phyloP scores from a whole-genome alignment of 179 eudicot genomes.

The Carnegiea gigantea region DNA sequence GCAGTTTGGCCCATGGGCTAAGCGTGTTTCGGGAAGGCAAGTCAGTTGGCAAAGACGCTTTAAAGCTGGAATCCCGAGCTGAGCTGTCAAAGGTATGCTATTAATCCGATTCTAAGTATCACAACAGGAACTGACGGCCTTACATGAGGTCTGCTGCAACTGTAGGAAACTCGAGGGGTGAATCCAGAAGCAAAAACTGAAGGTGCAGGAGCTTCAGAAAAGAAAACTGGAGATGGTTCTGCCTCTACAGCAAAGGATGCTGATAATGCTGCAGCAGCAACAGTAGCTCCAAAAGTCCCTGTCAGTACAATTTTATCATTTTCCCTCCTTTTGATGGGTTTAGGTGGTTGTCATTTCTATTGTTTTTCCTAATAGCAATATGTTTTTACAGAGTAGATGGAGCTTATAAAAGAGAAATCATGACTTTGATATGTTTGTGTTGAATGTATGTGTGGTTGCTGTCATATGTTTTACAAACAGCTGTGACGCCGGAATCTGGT shows the following conservation, averaged over 20 bases:
- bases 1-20: conserved; percentile 81
- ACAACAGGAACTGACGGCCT: not conserved
- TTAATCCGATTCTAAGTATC: not conserved
- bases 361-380: not conserved
- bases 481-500: not conserved
- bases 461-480: not conserved
- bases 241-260: not conserved
- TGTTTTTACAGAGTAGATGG: not conserved
- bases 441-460: not conserved
- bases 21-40: conserved; percentile 69
- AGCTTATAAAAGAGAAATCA: not conserved
- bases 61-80: conserved; percentile 35
- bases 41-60: conserved; percentile 23
- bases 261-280: not conserved
- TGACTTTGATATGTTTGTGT: not conserved
- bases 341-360: not conserved
- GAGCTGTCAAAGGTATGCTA: conserved; percentile 54
- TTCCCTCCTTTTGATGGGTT: not conserved
- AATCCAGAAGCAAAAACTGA: not conserved
- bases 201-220: not conserved
- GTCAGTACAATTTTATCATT: not conserved
- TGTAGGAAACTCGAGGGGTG: not conserved
- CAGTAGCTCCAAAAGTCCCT: not conserved
- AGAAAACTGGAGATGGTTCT: conserved; percentile 2
- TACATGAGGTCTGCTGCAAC: conserved; percentile 12